Evolutionary conservation across 2,329 filamentous ascomycete genomes (phyloP), one percentile per base, ranked within the genome.

Genomic region (Colletotrichum sp.): DNA sequence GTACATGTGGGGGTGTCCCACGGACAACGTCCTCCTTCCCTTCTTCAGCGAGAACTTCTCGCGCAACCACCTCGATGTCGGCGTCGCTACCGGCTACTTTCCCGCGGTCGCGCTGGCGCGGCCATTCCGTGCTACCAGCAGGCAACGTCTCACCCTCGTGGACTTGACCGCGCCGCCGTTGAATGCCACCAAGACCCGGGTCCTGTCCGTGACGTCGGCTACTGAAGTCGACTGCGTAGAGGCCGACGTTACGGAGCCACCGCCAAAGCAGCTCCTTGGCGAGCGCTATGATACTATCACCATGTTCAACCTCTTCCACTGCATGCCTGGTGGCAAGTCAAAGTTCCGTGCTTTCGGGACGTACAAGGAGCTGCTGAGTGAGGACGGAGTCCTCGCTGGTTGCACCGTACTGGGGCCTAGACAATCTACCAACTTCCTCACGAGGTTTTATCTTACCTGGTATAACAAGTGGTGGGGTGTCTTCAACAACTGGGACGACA

Each of bases 281-380:
- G 78, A 75, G 3, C 78, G 78, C 61, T 89, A 86, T 77, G 84
- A 87, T 77, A 86, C 85, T 1, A 85, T 89, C 67, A 84, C 84
- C 16, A 81, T 87, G 79, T 86, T 86, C 78, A 87, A 85, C 76
- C 75, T 87, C 6, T 80, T 87, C 18, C 86, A 88, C 77, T 87
- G 86, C 78, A 76, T 88, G 12, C 85, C 85, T 0, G 82, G 82
- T 0, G 80, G 81, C 2, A 63, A 72, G 6, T 73, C 75, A 7
- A 86, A 87, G 76, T 71, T 81, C 15, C 61, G 38, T 13, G 80
- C 85, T 3, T 81, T 87, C 24, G 70, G 58, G 8, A 78, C 80
- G 7, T 80, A 85, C 64, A 85, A 83, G 77, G 74, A 78, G 3
- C 71, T 82, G 8, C 77, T 87, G 12, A 79, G 75, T 13, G 80